Evolutionary conservation across 495 filamentous ascomycete genomes (phyloP).

Genomic region (Hypoxylon perforatum): DNA sequence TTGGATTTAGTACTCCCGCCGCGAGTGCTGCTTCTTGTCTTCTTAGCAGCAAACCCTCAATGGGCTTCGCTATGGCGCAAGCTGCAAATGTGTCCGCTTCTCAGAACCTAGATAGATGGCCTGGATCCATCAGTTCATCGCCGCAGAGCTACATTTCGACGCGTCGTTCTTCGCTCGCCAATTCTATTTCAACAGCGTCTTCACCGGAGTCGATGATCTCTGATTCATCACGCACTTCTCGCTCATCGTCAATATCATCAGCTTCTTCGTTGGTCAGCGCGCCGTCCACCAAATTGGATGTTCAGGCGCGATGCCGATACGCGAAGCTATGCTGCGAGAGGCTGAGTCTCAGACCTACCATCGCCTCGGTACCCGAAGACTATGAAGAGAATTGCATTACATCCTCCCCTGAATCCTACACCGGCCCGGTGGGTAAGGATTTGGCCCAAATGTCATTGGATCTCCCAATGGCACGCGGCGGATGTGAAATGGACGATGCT

Average conservation of each 20-base stretch:
- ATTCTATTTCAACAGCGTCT: slow-evolving; percentile 78
- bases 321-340: slow-evolving; percentile 71
- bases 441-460: slow-evolving; percentile 64
- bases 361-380: slow-evolving; percentile 64
- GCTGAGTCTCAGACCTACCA: slow-evolving; percentile 55
- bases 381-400: slow-evolving; percentile 66
- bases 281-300: slow-evolving; percentile 76
- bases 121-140: slow-evolving; percentile 63
- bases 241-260: slow-evolving; percentile 79
- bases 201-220: slow-evolving; percentile 94
- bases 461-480: slow-evolving; percentile 55
- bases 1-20: slow-evolving; percentile 86
- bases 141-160: slow-evolving; percentile 67
- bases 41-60: slow-evolving; percentile 65
- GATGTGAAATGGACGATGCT: slow-evolving; percentile 59
- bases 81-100: slow-evolving; percentile 71
- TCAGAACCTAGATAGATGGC: slow-evolving; percentile 68
- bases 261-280: slow-evolving; percentile 73
- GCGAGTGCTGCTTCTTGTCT: slow-evolving; percentile 75
- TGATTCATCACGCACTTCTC: slow-evolving; percentile 78
- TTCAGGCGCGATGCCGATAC: slow-evolving; percentile 85
- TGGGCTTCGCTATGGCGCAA: slow-evolving; percentile 83
- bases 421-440: slow-evolving; percentile 63
- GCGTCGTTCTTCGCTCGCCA: slow-evolving; percentile 80
- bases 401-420: slow-evolving; percentile 71